A percentile compares a stretch with the other conserved stretches of the same genome.
Evolutionary conservation across 208 protist genomes (phyloP).

Genomic region (Borovskyia barvae): DNA sequence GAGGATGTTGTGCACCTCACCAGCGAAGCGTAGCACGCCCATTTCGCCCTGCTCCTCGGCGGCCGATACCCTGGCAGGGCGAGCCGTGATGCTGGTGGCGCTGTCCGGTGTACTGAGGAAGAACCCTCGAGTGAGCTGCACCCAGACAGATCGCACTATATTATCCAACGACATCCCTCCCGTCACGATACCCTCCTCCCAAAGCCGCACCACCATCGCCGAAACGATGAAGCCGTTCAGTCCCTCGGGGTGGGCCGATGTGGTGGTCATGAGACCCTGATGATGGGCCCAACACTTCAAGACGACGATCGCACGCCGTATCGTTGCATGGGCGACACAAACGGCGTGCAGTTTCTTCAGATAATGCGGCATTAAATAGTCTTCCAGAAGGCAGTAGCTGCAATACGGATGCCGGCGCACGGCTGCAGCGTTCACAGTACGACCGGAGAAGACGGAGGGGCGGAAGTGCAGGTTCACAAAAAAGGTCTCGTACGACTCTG

Average conservation of each 20-base stretch:
- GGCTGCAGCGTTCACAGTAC: constrained; percentile 48
- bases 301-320: constrained; percentile 73
- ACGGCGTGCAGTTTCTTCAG: constrained; percentile 73
- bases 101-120: constrained; percentile 19
- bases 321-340: constrained; percentile 44
- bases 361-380: constrained; percentile 73
- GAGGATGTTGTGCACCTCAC: constrained; percentile 76
- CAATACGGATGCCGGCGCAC: constrained; percentile 78
- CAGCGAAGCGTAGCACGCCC: constrained; percentile 58
- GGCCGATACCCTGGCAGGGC: constrained; percentile 20
- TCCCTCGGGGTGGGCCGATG: constrained; percentile 66
- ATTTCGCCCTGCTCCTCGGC: constrained; percentile 59
- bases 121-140: constrained; percentile 60
- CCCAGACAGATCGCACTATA: constrained; percentile 73
- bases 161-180: constrained; percentile 76
- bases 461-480: constrained; percentile 77
- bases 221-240: constrained; percentile 80
- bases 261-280: constrained; percentile 57
- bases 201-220: constrained; percentile 62
- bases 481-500: constrained; percentile 39
- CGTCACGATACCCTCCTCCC: constrained; percentile 70
- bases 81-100: not conserved
- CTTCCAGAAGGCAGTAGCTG: constrained; percentile 79
- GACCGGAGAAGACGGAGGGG: constrained; percentile 40
- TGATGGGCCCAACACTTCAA: constrained; percentile 88